These are phyloP conservation scores for Calonectria honghensis DNA, from an alignment of 2,329 filamentous ascomycete genomes.

Conservation along the genomic window DNA sequence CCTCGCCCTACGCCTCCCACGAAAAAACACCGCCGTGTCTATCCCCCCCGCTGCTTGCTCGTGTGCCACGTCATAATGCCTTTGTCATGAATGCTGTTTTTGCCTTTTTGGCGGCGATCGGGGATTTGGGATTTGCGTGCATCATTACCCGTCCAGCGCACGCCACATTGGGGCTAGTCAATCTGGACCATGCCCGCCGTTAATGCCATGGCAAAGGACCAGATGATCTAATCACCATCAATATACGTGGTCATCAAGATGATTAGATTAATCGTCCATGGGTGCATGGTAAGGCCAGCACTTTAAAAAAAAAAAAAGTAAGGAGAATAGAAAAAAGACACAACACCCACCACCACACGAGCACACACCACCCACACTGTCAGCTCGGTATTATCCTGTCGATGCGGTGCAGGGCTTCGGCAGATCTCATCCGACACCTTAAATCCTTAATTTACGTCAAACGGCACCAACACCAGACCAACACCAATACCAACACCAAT, in stretches of 20 bases:
- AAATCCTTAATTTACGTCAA: slow-evolving; percentile 4
- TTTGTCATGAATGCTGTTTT: too few species aligned
- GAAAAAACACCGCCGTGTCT: neutral
- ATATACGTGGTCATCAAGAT: neutral
- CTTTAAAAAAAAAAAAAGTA: neutral
- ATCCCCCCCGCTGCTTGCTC: too few species aligned
- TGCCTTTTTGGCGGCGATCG: neutral
- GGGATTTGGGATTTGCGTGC: neutral
- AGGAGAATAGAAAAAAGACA: neutral
- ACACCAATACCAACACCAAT: neutral
- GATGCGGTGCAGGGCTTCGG: neutral
- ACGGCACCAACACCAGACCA: neutral
- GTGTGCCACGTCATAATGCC: neutral
- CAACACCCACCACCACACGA: neutral
- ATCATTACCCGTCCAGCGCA: neutral
- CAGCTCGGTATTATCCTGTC: neutral
- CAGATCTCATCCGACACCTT: neutral
- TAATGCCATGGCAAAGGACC: neutral
- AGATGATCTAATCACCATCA: neutral
- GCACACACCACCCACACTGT: neutral
- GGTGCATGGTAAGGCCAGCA: neutral
- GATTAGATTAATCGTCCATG: neutral
- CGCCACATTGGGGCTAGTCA: neutral
- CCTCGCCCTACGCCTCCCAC: neutral
- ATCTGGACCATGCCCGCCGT: neutral